Conservation (phyloP, 768 basidiomycete species). For the Boletus speciosus region DNA sequence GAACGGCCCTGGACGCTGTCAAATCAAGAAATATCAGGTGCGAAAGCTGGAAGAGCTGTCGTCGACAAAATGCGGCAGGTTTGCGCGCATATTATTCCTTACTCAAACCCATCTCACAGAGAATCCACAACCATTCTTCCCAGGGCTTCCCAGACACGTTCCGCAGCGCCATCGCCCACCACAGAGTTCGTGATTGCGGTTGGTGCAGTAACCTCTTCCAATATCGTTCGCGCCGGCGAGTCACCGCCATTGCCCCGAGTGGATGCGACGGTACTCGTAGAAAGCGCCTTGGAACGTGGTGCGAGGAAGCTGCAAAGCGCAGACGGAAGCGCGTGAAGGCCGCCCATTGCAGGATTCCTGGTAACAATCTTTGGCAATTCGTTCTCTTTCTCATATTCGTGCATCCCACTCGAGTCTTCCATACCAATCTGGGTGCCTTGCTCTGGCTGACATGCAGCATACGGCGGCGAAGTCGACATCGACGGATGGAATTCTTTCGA, state of each 20-base stretch:
- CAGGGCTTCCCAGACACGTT: constrained; percentile 19
- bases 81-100: neutral
- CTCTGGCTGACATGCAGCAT: neutral
- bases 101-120: neutral
- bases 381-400: constrained; percentile 3
- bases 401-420: neutral
- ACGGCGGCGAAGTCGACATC: neutral
- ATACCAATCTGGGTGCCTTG: neutral
- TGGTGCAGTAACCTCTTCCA: neutral
- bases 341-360: neutral
- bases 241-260: neutral
- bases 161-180: constrained; percentile 2
- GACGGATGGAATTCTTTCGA: neutral
- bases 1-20: neutral
- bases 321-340: constrained; percentile 4
- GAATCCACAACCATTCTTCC: constrained; percentile 25
- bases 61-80: neutral
- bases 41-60: neutral
- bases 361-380: neutral
- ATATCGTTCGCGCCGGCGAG: neutral
- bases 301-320: constrained; percentile 9
- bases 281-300: constrained; percentile 16
- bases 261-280: constrained; percentile 23
- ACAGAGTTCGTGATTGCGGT: neutral
- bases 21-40: neutral